Base-by-base conservation (phyloP, 768 basidiomycete genomes). In the Omphalotus guepiniiformis region DNA sequence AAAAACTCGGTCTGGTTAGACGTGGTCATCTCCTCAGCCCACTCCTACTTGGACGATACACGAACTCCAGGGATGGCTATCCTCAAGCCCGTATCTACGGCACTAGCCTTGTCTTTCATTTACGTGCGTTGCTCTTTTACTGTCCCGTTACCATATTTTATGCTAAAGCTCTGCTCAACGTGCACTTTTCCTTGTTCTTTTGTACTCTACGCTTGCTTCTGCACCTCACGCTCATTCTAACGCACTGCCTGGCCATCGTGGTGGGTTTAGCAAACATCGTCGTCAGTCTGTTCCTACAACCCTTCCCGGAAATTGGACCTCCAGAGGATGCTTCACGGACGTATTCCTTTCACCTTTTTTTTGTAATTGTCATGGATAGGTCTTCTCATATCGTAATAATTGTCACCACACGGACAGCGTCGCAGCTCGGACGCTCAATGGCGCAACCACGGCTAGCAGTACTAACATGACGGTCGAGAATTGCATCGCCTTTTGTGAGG, bases 321-420 rank as follows among this genome's bases (percentile, higher is more conserved):
- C 73, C 13, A 61, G 71, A 47, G 82, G 83, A 57, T 88, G 85
- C 55, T 79, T 76, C 65, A 75, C 73, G 84, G 85, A 56, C 16
- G 67, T 61, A 19, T 15, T 30, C n/a, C 25, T 35, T 38, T 41
- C n/a, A n/a, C n/a, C n/a, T n/a, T n/a, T n/a, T n/a, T n/a, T n/a
- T n/a, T n/a, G 18, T 28, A 35, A 36, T 42, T 7, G 35, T 18
- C 18, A 21, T 42, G 18, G 15, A 39, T 26, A n/a, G 21, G 16
- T 29, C 42, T 19, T 21, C 25, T 22, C n/a, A 36, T 44, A 36
- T 25, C 46, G 40, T n/a, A 38, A 30, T 48, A 39, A 42, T 36
- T 48, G 11, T 28, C 46, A 32, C 25, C 53, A 5, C 57, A 83
- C 82, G 39, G 85, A 87, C 58, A 75, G 74, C 36, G 64, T 72